A percentile compares a stretch with the other conserved stretches of the same genome.
Conservation (phyloP, 306 rosid species). For the Corylus heterophylla region DNA sequence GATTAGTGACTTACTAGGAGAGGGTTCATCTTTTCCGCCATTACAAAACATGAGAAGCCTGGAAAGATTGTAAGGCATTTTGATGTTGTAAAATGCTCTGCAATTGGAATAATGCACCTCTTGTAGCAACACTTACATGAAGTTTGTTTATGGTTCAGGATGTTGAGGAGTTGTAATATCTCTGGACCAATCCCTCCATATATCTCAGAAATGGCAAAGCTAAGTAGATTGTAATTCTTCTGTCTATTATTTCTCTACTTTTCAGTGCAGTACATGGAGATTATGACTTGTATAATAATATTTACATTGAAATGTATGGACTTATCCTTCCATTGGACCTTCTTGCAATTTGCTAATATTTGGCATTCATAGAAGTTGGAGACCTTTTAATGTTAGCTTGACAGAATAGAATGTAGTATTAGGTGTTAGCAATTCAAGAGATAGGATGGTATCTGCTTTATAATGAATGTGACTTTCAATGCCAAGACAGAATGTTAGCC, state of each 20-base stretch:
- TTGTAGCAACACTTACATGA: neutral
- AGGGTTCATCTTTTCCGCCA: slow-evolving; percentile 17
- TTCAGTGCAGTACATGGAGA: neutral
- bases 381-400: neutral
- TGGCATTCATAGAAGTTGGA: neutral
- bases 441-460: neutral
- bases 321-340: neutral
- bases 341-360: neutral
- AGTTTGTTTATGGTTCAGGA: slow-evolving; percentile 14
- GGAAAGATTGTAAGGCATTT: slow-evolving; percentile 11
- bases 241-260: neutral
- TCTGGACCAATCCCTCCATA: slow-evolving; percentile 20
- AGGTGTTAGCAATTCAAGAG: neutral
- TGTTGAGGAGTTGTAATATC: slow-evolving; percentile 35
- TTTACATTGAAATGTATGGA: neutral
- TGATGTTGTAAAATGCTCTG: neutral
- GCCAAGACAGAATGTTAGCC: neutral
- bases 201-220: slow-evolving; percentile 4
- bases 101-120: neutral
- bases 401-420: neutral
- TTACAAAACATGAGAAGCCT: slow-evolving; percentile 17
- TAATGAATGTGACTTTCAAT: neutral
- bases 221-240: slow-evolving; percentile 14
- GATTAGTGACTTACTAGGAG: slow-evolving; percentile 32
- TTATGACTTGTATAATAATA: neutral